Evolutionary conservation across 148 eudicot genomes (phyloP), one percentile per base, ranked within the genome.

Genomic region (Camellia japonica): DNA sequence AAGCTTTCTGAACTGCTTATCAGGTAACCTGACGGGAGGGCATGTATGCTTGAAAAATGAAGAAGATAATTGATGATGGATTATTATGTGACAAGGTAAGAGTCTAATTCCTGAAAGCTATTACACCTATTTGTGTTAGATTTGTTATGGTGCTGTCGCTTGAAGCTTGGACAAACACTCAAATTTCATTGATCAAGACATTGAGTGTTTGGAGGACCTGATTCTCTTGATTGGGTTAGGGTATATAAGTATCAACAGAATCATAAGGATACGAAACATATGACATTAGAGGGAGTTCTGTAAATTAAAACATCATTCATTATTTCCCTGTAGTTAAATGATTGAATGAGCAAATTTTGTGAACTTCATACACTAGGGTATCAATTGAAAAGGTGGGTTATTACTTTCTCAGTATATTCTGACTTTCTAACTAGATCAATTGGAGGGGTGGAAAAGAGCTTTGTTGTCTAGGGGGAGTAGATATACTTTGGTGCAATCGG

Each of bases 331-430:
- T 4, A n/a, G 58, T 19, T 19, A n/a, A 19, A 47, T 5, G 20
- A 71, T 49, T 54, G 74, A 49, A n/a, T n/a, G 73, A 44, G 52
- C 73, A 70, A 42, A 70, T 70, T 46, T 47, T 68, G 20, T 47
- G 11, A 70, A 70, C 73, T 46, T 19, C 64, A 71, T 19, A 71
- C 54, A 43, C 54, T 43, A 15, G 1, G n/a, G 41, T 49, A 49
- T 6, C 18, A 13, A 42, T 51, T 23, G 54, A 71, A 71, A 20
- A 15, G 10, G 7, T 7, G 4, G 43, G 60, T 52, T 71, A 23
- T 72, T 68, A 30, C 43, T 52, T 51, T 71, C 41, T 47, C 12
- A 46, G 18, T 44, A 68, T n/a, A 47, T 49, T 5, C 73, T 72
- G 60, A 72, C 42, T 54, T 14, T 54, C 54, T 13, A 11, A 6